phyloP scores from a whole-genome alignment of 148 eudicot species.

The Vaccinium corymbosum region DNA sequence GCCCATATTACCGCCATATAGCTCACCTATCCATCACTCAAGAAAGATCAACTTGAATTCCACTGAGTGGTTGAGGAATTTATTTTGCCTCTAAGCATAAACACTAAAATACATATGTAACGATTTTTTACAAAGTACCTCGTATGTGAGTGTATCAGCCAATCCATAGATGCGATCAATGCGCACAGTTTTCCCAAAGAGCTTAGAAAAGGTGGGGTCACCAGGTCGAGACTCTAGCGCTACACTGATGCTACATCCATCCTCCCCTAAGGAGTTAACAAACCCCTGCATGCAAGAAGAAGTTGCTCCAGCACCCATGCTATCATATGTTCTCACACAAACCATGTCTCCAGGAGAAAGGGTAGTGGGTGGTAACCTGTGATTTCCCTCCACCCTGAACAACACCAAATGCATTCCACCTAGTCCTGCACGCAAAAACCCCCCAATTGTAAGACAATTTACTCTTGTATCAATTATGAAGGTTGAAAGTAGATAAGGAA shows the following conservation, averaged over 20 bases:
- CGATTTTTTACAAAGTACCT: constrained; percentile 39
- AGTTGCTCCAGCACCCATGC: constrained; percentile 72
- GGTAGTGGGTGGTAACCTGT: constrained; percentile 72
- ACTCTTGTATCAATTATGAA: neutral
- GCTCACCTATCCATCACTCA: neutral
- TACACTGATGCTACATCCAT: constrained; percentile 79
- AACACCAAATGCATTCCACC: constrained; percentile 86
- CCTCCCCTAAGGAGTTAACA: constrained; percentile 76
- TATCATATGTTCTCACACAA: constrained; percentile 78
- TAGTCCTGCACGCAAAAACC: constrained; percentile 48
- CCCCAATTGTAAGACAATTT: neutral
- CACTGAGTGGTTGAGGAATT: neutral
- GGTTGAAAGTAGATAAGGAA: constrained; percentile 3
- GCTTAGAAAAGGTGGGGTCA: constrained; percentile 83
- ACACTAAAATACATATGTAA: neutral
- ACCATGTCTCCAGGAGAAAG: constrained; percentile 94
- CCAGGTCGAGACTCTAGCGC: constrained; percentile 80
- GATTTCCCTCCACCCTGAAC: constrained; percentile 76
- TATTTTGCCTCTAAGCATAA: neutral
- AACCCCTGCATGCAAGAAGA: constrained; percentile 86
- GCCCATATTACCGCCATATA: constrained; percentile 5
- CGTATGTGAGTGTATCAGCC: constrained; percentile 84
- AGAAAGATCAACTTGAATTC: neutral
- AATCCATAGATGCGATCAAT: constrained; percentile 85
- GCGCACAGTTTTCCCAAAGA: constrained; percentile 78